Evolutionary conservation across 2,329 filamentous ascomycete species (phyloP), one percentile per base, ranked within the genome.

Genomic region (Trichoderma aggressivum): DNA sequence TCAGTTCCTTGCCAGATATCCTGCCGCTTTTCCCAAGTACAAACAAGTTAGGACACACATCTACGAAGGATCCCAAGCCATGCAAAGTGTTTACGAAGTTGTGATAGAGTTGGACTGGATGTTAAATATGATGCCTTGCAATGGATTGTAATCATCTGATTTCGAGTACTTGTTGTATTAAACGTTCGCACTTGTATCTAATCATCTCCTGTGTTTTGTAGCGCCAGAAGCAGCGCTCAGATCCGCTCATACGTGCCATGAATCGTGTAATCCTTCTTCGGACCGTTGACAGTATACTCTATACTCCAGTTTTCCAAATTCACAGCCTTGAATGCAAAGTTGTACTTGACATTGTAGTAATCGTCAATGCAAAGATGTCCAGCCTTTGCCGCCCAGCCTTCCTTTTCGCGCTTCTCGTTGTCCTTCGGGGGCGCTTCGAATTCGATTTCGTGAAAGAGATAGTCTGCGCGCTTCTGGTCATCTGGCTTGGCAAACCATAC

Each of bases 401-500:
- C 81, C 0, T 78, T 75, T 0, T 78, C 34, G 5, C 50, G 58
- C 21, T n/a, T 43, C 24, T 28, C 21, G 18, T 77, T 72, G 3
- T 75, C 73, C 7, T n/a, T 50, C 1, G 75, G 75, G 0, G 83
- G 81, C 10, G 82, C 74, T 26, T 82, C 71, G 74, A 94, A 92
- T 71, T 91, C 86, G n/a, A 94, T 82, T 73, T 90, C 86, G 75
- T 94, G 92, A 79, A 94, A 95, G 24, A 94, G 82, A 73, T 94
- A 92, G 77, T 94, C 92, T 0, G 90, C 89, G 16, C 85, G 85
- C 69, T 83, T 83, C 18, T 84, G 80, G 74, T 92, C 89, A 18
- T 91, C 87, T 1, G 86, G 84, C 73, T 89, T 89, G 50, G 89
- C 89, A 75, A 94, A 94, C 92, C 92, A 94, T 1, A 92, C 89